A percentile compares a stretch with the other conserved stretches of the same genome.
Conservation (phyloP, 352 stramenopile species). For the Phytophthora foliorum region DNA sequence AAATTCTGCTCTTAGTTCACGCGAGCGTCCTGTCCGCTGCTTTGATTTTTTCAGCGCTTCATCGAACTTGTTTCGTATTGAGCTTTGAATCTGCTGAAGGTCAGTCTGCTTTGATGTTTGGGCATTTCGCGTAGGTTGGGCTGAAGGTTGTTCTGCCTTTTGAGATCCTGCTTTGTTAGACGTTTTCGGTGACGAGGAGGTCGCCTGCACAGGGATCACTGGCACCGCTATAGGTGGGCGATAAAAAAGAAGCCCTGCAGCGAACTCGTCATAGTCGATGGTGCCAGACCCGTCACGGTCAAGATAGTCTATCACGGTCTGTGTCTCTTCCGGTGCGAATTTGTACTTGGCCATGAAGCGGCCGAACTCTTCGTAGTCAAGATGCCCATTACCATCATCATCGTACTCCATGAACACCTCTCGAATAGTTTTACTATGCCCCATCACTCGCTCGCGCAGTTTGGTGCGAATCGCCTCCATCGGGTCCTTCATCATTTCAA, state of each 20-base stretch:
- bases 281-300: constrained; percentile 69
- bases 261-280: constrained; percentile 83
- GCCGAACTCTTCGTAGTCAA: constrained; percentile 77
- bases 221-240: constrained; percentile 36
- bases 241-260: constrained; percentile 73
- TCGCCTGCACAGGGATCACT: neutral
- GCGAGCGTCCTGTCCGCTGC: constrained; percentile 12
- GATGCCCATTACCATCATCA: constrained; percentile 57
- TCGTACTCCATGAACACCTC: constrained; percentile 82
- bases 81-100: constrained; percentile 31
- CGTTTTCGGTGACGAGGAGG: constrained; percentile 9
- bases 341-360: constrained; percentile 74
- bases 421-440: constrained; percentile 76
- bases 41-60: constrained; percentile 42
- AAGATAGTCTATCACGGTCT: constrained; percentile 56
- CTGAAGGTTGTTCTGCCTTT: neutral
- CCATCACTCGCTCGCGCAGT: constrained; percentile 72
- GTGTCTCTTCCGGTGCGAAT: constrained; percentile 58
- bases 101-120: constrained; percentile 22
- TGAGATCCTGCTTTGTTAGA: constrained; percentile 9
- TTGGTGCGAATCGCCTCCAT: constrained; percentile 69
- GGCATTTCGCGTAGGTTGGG: constrained; percentile 9
- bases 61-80: constrained; percentile 35
- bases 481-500: constrained; percentile 36
- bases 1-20: constrained; percentile 52